Base-by-base conservation (phyloP, 768 basidiomycete species). In the Macrolepiota dolichaula region DNA sequence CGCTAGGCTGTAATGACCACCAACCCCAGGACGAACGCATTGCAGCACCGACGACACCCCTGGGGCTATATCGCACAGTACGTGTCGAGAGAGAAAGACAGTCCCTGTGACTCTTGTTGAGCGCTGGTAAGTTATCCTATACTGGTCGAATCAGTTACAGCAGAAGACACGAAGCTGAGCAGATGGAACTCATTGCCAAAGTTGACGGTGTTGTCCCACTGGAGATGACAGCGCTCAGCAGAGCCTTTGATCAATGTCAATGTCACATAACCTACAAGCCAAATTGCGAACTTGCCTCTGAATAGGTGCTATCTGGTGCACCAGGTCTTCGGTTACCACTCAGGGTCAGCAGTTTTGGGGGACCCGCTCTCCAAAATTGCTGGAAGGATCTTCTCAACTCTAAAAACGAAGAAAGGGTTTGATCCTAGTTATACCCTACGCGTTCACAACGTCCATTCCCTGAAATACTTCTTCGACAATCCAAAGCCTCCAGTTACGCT, bases 261-360 rank as follows among this genome's bases (percentile, higher is more conserved):
- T 49, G 13, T 32, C 29, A 32, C 22, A 27, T 49, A 11, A 24
- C 37, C 19, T 37, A 19, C 22, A 54, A 49, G 24, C 12, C 11
- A 17, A 10, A 13, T 6, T 22, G 24, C 19, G 47, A 5, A 49
- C 25, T 49, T 24, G 24, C 47, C 47, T 27, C 10, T 9, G 24
- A 24, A 24, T 5, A 49, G 25, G 12, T 37, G 32, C 25, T 13
- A n/a, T 25, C 6, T 51, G 22, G 24, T 37, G 59, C 59, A 53
- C 59, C 59, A 60, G 38, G 38, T 32, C 22, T 25, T 53, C 42
- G 59, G 59, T 54, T 32, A 32, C 29, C 29, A 32, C 7, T 59
- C 58, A 60, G 59, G 59, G 59, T 51, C 42, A 44, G 27, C 40
- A 46, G 22, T 32, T 44, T n/a, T 17, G 42, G 19, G 42, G 40